Evolutionary conservation across 1,284 basidiomycete genomes (phyloP).

Genomic region (Porodaedalea pini): DNA sequence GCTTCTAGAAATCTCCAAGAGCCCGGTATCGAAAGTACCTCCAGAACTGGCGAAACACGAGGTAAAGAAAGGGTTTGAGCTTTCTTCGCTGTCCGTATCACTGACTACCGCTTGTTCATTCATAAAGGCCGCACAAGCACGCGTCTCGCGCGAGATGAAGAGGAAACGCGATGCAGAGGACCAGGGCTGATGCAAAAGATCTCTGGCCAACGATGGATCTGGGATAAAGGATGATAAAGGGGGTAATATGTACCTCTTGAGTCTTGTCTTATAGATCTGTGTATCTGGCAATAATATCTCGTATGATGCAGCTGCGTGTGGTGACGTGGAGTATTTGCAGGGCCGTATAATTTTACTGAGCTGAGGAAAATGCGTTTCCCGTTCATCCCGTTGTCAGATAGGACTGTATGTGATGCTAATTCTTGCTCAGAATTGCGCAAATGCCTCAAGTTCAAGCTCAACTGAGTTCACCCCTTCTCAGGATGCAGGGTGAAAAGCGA

Average conservation of each 20-base stretch:
- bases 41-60: conserved; percentile 87
- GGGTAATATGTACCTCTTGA: too few relatives aligned
- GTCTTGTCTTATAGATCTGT: background rate
- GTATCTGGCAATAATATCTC: conserved; percentile 1
- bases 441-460: too few relatives aligned
- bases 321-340: background rate
- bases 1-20: conserved; percentile 88
- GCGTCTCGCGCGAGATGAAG: conserved; percentile 89
- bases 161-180: conserved; percentile 80
- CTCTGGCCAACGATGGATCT: too few relatives aligned
- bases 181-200: conserved; percentile 50
- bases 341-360: background rate
- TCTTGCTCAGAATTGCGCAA: too few relatives aligned
- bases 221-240: too few relatives aligned
- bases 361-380: too few relatives aligned
- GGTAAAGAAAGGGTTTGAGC: conserved; percentile 2
- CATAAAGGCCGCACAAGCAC: conserved; percentile 68
- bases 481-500: too few relatives aligned
- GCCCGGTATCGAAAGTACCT: conserved; percentile 86
- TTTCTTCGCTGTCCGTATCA: background rate
- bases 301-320: background rate
- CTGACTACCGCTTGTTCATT: background rate
- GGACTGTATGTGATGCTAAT: too few relatives aligned
- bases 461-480: too few relatives aligned
- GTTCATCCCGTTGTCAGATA: too few relatives aligned